phyloP scores from a whole-genome alignment of 352 stramenopile species.

The Globisporangium sylvaticum region DNA sequence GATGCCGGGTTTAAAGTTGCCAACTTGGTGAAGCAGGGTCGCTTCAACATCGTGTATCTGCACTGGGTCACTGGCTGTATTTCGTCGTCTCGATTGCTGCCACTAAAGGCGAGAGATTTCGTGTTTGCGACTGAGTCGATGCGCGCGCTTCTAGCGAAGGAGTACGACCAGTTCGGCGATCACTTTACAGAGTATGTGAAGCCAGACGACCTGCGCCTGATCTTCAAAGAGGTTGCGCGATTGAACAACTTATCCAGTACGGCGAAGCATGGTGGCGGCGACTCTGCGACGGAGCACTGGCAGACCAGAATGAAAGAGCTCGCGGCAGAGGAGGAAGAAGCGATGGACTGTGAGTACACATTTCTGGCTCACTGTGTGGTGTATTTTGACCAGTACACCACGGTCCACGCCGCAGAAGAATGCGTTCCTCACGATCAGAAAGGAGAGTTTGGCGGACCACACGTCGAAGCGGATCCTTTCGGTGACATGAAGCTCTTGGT shows the following conservation, averaged over 20 bases:
- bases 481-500: slow-evolving; percentile 44
- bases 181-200: slow-evolving; percentile 61
- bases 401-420: slow-evolving; percentile 10
- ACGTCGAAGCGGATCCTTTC: slow-evolving; percentile 22
- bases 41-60: slow-evolving; percentile 70
- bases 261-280: neutral
- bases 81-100: slow-evolving; percentile 23
- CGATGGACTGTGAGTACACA: slow-evolving; percentile 63
- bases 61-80: slow-evolving; percentile 60
- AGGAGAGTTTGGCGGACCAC: neutral
- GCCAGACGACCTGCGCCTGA: slow-evolving; percentile 39
- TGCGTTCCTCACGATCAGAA: neutral
- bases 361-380: slow-evolving; percentile 73
- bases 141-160: slow-evolving; percentile 45
- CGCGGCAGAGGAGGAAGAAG: slow-evolving; percentile 56
- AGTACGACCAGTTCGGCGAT: slow-evolving; percentile 72
- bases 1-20: slow-evolving; percentile 69
- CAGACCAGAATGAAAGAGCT: slow-evolving; percentile 39
- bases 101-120: slow-evolving; percentile 55
- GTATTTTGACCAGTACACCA: slow-evolving; percentile 46
- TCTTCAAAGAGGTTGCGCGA: slow-evolving; percentile 41
- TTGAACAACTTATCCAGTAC: neutral
- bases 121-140: slow-evolving; percentile 68
- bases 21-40: slow-evolving; percentile 78
- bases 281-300: slow-evolving; percentile 34